Conservation (phyloP, 495 filamentous ascomycete species). For the Tetracladium marchalianum region DNA sequence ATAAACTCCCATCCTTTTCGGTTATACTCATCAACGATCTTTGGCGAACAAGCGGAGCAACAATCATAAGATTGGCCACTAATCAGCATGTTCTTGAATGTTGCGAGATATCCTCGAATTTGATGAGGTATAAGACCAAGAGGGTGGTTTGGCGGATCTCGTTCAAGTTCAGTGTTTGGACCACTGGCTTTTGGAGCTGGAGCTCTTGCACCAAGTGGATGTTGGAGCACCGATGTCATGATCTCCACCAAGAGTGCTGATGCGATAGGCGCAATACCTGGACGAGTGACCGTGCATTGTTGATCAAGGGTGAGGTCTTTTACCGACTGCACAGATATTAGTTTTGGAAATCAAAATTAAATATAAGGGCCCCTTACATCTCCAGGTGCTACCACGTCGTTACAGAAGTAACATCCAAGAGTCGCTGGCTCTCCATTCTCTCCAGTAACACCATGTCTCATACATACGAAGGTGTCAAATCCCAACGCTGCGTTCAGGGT, state of each 20-base stretch:
- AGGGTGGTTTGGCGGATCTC: slow-evolving; percentile 54
- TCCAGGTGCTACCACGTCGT: slow-evolving; percentile 89
- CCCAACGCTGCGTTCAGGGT: slow-evolving; percentile 94
- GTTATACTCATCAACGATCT: slow-evolving; percentile 61
- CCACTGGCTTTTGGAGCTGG: slow-evolving; percentile 31
- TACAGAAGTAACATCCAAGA: slow-evolving; percentile 96
- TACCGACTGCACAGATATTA: slow-evolving; percentile 40
- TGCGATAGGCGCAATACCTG: slow-evolving; percentile 83
- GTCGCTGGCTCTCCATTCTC: slow-evolving; percentile 44
- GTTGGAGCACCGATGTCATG: slow-evolving; percentile 79
- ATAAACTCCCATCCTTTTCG: slow-evolving; percentile 81
- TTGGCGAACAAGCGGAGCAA: slow-evolving; percentile 85
- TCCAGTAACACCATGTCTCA: slow-evolving; percentile 72
- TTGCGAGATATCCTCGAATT: slow-evolving; percentile 83
- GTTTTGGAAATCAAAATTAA: neutral
- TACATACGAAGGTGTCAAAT: slow-evolving; percentile 93
- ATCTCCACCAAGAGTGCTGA: slow-evolving; percentile 89
- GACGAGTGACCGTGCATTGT: slow-evolving; percentile 94
- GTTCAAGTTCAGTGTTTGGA: slow-evolving; percentile 32
- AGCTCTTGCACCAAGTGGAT: slow-evolving; percentile 52
- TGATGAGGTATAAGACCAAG: slow-evolving; percentile 87
- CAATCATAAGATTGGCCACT: slow-evolving; percentile 76
- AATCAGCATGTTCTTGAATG: slow-evolving; percentile 74
- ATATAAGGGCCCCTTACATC: slow-evolving; percentile 55
- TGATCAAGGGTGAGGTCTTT: slow-evolving; percentile 93